Percentiles rank a stretch among this genome's conserved stretches.
phyloP scores from a whole-genome alignment of 441 rosid genomes.

The Kokia cookei region DNA sequence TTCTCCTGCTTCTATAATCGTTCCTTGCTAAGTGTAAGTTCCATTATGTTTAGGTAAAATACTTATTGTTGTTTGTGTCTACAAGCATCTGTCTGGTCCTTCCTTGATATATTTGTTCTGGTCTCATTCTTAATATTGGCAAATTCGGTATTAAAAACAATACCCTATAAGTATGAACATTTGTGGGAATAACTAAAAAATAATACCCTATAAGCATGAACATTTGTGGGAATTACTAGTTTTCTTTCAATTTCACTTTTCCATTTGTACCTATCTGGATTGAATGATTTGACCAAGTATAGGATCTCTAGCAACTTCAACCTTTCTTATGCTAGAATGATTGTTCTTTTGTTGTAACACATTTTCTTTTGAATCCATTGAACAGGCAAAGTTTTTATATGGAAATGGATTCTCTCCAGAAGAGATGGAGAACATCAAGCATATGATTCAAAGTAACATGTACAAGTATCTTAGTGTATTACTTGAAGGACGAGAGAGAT shows the following conservation, averaged over 20 bases:
- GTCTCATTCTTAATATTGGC: neutral
- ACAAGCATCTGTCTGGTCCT: neutral
- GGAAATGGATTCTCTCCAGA: slow-evolving; percentile 46
- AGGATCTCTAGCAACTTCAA: neutral
- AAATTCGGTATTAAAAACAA: neutral
- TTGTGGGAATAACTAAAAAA: too few relatives aligned
- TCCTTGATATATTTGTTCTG: neutral
- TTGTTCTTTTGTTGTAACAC: neutral
- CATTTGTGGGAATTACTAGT: too few relatives aligned
- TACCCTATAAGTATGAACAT: too few relatives aligned
- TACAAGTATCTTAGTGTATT: slow-evolving; percentile 58
- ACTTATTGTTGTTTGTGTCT: neutral
- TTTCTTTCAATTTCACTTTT: too few relatives aligned
- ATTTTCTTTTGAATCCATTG: neutral
- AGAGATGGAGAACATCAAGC: slow-evolving; percentile 45
- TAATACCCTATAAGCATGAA: too few relatives aligned
- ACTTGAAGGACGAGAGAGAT: slow-evolving; percentile 56
- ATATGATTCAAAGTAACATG: slow-evolving; percentile 63
- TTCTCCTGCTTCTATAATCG: neutral
- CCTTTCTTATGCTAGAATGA: neutral
- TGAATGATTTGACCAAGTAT: neutral
- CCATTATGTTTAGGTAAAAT: neutral
- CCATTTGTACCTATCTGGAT: too few relatives aligned
- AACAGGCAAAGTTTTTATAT: slow-evolving; percentile 52
- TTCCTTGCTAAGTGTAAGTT: neutral